phyloP scores from a whole-genome alignment of 495 filamentous ascomycete species.

The Podospora bellae-mahoneyi region DNA sequence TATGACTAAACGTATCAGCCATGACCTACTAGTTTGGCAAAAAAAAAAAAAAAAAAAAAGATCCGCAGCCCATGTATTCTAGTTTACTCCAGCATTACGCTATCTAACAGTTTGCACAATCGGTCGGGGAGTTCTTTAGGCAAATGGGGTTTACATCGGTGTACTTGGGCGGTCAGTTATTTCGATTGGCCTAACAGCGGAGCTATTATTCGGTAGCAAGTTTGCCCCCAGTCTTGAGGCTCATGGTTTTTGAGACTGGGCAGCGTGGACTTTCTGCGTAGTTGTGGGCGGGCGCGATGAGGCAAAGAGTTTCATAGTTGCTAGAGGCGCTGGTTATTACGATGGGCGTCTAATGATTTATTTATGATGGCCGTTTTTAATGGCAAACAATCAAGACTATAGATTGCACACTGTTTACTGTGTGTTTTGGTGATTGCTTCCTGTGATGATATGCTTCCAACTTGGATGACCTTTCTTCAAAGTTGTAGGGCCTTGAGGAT shows the following conservation, averaged over 20 bases:
- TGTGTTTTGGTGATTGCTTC: not conserved
- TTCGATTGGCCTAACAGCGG: not conserved
- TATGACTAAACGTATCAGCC: slow-evolving; percentile 51
- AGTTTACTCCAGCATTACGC: not conserved
- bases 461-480: no score
- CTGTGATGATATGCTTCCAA: no score
- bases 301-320: not conserved
- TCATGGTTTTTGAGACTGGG: not conserved
- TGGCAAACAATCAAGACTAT: not conserved
- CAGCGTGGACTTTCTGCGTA: not conserved
- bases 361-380: not conserved
- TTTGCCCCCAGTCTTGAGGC: not conserved
- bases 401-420: slow-evolving; percentile 7
- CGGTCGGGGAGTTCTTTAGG: not conserved
- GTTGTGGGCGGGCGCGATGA: not conserved
- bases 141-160: not conserved
- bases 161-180: not conserved
- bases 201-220: not conserved
- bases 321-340: not conserved
- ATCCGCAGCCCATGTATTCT: slow-evolving; percentile 1
- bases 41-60: not conserved
- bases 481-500: no score
- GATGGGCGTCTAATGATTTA: not conserved
- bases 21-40: not conserved
- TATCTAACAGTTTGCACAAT: not conserved